Conservation (phyloP, 1,284 basidiomycete species). For the Cryptococcus neoformans region DNA sequence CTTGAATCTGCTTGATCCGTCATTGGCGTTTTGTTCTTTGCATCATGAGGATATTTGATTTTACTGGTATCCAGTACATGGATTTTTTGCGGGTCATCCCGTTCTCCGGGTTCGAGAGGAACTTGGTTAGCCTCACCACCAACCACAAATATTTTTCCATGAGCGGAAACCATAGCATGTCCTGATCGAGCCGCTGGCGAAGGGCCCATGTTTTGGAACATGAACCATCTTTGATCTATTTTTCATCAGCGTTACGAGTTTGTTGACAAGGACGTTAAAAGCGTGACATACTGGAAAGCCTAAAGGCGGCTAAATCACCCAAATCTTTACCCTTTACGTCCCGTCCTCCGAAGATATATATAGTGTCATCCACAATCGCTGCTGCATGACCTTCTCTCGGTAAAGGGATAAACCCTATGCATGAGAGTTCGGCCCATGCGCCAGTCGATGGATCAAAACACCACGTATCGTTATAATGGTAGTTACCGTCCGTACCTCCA, state of each 20-base stretch:
- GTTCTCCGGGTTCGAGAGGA: slow-evolving; percentile 29
- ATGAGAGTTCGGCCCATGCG: slow-evolving; percentile 88
- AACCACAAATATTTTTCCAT: slow-evolving; percentile 83
- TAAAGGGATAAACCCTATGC: slow-evolving; percentile 96
- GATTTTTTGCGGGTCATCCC: slow-evolving; percentile 77
- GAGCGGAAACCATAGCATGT: slow-evolving; percentile 90
- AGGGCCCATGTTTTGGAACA: slow-evolving; percentile 99
- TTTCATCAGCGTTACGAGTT: slow-evolving; percentile 1
- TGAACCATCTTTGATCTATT: slow-evolving; percentile 79
- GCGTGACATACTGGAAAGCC: slow-evolving; percentile 74
- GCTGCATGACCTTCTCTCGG: slow-evolving; percentile 97
- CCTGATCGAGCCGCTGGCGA: slow-evolving; percentile 86
- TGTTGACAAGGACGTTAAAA: neutral
- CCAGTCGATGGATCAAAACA: slow-evolving; percentile 80
- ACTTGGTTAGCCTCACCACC: slow-evolving; percentile 76
- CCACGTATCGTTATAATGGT: slow-evolving; percentile 99
- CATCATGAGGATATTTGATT: slow-evolving; percentile 81
- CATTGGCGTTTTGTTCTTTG: neutral
- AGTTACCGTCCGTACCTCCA: slow-evolving; percentile 96
- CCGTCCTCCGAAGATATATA: slow-evolving; percentile 96
- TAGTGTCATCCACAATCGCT: slow-evolving; percentile 93
- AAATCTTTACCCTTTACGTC: slow-evolving; percentile 97
- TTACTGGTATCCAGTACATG: slow-evolving; percentile 91
- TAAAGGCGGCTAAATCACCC: slow-evolving; percentile 93
- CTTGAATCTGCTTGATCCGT: too few relatives aligned